Evolutionary conservation across 2,329 filamentous ascomycete species (phyloP), one percentile per base, ranked within the genome.

Genomic region (Mycogone perniciosa): DNA sequence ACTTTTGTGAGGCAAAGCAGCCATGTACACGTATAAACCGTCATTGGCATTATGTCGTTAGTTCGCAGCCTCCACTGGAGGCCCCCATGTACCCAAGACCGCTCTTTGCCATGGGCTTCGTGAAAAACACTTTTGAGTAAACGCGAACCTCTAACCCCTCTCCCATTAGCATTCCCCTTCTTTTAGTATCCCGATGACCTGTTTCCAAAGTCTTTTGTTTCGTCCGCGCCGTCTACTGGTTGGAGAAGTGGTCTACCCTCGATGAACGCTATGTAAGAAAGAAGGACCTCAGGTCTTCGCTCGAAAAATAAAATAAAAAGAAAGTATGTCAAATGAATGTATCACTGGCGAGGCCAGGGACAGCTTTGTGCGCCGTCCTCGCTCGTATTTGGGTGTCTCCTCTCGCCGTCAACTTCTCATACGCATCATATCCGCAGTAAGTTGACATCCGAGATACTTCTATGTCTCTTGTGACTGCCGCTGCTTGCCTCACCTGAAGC

Each of bases 381-480:
- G 62, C 63, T 66, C 72, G 72, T 75, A 61, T 64, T 71, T 61
- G 55, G 11, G 34, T 49, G 33, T 42, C 54, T 30, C 30, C 40
- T 50, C 41, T 37, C n/a, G 7, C 37, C 35, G 31, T 31, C 29
- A 46, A 38, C 9, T 38, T 41, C 27, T 37, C 39, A 39, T 42
- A 49, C 46, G 55, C 50, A 55, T 71, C 64, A 77, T 52, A 77
- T 67, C 44, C 64, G 69, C 55, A 79, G 64, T 43, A 71, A 60
- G 56, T 75, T 73, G 47, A 81, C 74, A 56, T 82, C 79, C 26
- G 79, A 78, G 54, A 82, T 77, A 65, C 79, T 82, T 61, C 79
- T 70, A 56, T 81, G 77, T 44, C 76, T 72, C 66, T 82, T 82
- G 64, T 82, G 79, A 13, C 64, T 58, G 38, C 65, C 64, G 31